phyloP scores from a whole-genome alignment of 495 filamentous ascomycete genomes.

The Penicillium canariense region DNA sequence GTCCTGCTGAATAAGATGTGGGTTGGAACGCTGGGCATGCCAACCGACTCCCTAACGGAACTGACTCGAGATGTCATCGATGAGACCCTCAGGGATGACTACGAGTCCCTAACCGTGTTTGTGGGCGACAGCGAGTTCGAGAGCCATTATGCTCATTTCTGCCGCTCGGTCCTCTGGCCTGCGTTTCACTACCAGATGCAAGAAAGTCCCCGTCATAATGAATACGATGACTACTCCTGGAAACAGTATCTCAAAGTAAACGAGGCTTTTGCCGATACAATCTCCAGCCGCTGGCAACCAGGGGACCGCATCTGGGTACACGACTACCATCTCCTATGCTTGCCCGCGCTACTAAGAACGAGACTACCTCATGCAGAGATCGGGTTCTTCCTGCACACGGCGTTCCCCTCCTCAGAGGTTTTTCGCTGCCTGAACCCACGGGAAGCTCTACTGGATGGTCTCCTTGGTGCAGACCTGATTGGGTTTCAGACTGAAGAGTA shows the following conservation, averaged over 20 bases:
- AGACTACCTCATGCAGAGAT: conserved; percentile 79
- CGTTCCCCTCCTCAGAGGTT: conserved; percentile 88
- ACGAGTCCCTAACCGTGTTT: conserved; percentile 74
- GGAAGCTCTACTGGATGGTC: conserved; percentile 75
- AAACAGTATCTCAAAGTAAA: conserved; percentile 84
- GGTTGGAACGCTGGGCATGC: conserved; percentile 87
- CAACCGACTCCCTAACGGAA: conserved; percentile 72
- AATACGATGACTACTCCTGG: conserved; percentile 94
- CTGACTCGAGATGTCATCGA: conserved; percentile 70
- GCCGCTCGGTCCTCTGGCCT: conserved; percentile 81
- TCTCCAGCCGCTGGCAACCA: conserved; percentile 77
- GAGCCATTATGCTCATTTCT: conserved; percentile 85
- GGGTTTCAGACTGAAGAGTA: conserved; percentile 91
- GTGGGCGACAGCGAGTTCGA: conserved; percentile 81
- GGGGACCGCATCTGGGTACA: conserved; percentile 88
- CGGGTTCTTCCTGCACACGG: conserved; percentile 87
- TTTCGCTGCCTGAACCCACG: conserved; percentile 81
- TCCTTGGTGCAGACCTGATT: conserved; percentile 85
- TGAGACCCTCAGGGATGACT: conserved; percentile 70
- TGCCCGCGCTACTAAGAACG: conserved; percentile 77
- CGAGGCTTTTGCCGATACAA: conserved; percentile 80
- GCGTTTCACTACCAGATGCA: conserved; percentile 94
- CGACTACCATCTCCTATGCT: conserved; percentile 84
- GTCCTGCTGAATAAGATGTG: conserved; percentile 64
- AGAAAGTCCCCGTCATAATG: conserved; percentile 90